Evolutionary conservation across 345 rosid genomes (phyloP), one percentile per base, ranked within the genome.

Genomic region (Triadica sebifera): DNA sequence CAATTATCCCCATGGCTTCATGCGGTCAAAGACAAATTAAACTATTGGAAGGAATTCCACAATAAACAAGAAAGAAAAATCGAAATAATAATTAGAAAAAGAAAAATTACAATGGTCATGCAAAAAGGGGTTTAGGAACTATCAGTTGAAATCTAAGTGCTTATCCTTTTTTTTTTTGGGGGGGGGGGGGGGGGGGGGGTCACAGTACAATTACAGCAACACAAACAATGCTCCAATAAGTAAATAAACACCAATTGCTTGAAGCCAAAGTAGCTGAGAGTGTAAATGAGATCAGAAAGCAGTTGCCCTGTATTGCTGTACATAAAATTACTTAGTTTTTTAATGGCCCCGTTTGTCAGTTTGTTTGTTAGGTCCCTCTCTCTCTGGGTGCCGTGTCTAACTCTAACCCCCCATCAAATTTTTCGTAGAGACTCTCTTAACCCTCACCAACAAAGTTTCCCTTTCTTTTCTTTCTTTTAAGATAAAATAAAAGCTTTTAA

Each of bases 231-330:
- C 34, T 29, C 34, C 34, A 29, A 29, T 29, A 2, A 29, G 34
- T 29, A 29, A 29, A 29, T 29, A 29, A 49, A 66, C 67, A 78
- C 72, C 77, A 25, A 70, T 57, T 74, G 78, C 86, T 81, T 83
- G 77, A 85, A 75, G 88, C 89, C 98, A 89, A 90, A 91, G 72
- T 86, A 81, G 93, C 92, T 90, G 90, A 89, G 86, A 81, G 83
- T 80, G 84, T 77, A 64, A 84, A 85, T 79, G 88, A 88, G 84
- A 86, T 86, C 87, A 91, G 83, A 91, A 89, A 83, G 87, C 93
- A 83, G 87, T 92, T 86, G 89, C 77, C 74, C 34, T 29, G 34
- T 2, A 29, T 29, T 1, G 34, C 90, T 82, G 84, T 87, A 80
- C 86, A 84, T 78, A 81, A 83, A 87, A 29, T 29, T 29, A 29